phyloP scores from a whole-genome alignment of 2,329 filamentous ascomycete species.

The Camptophora hylomeconis region DNA sequence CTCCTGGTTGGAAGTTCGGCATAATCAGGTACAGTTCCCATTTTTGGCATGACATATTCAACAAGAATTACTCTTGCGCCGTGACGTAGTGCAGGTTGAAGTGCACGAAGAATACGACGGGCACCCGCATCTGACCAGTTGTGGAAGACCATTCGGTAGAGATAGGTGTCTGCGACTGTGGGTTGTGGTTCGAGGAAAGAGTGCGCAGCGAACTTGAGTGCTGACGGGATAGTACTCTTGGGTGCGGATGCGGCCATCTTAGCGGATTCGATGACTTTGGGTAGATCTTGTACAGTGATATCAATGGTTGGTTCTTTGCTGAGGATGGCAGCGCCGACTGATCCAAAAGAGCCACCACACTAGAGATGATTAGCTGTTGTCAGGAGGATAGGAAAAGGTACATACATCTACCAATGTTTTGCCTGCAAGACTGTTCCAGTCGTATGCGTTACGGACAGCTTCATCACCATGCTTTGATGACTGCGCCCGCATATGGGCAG shows the following conservation, averaged over 20 bases:
- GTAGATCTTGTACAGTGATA: constrained; percentile 30
- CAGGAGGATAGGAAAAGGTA: not conserved
- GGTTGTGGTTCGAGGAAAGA: constrained; percentile 46
- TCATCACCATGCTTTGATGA: constrained; percentile 5
- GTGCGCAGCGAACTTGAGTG: constrained; percentile 21
- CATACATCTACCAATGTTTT: constrained; percentile 7
- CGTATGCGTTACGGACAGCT: constrained; percentile 6
- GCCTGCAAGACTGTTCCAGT: constrained; percentile 4
- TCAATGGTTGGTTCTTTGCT: constrained; percentile 4
- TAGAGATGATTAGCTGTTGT: not conserved
- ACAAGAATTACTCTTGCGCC: constrained; percentile 5
- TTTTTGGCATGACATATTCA: constrained; percentile 7
- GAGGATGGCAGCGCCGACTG: constrained; percentile 5
- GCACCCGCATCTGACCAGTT: constrained; percentile 46
- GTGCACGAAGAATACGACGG: constrained; percentile 30
- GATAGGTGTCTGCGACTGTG: constrained; percentile 44
- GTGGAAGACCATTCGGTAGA: constrained; percentile 48
- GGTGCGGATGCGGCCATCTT: constrained; percentile 22
- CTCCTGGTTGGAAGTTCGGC: constrained; percentile 5
- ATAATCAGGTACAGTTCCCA: constrained; percentile 3
- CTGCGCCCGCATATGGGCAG: constrained; percentile 7
- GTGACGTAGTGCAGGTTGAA: constrained; percentile 5
- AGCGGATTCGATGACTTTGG: constrained; percentile 22
- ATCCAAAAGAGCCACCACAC: constrained; percentile 8
- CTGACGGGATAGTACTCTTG: constrained; percentile 2